Base-by-base conservation (phyloP, 2,329 filamentous ascomycete species). In the Calonectria leucothoes region DNA sequence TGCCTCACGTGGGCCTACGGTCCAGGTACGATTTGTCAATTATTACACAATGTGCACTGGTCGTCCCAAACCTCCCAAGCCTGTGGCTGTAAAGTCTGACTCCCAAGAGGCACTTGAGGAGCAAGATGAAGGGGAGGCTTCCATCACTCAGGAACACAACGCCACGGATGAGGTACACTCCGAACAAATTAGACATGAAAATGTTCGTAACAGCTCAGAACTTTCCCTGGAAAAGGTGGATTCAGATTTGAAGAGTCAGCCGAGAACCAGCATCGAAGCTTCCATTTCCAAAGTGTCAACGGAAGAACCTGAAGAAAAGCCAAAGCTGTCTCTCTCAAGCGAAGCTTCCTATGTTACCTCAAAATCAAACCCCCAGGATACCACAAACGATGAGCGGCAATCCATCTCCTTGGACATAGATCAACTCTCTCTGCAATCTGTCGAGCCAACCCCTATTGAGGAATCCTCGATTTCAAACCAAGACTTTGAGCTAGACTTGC, bases 31-130 rank as follows among this genome's bases (percentile, higher is more conserved):
- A 20, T 98, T 98, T 79, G 88, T 95, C 71, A 98, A 98, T 81
- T 98, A 98, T 82, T 98, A 96, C 82, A 98, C 95, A 1, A 90
- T 94, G n/a, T 95, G 94, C 76, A 93, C 93, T 12, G 95, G 95
- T 4, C 88, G 91, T 72, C 88, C 89, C 2, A 95, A 94, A 77
- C 68, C 76, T 6, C 77, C 80, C 23, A 80, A 81, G 37, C 6
- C 66, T 8, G 71, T 66, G 1, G 69, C 73, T 8, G 70, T 69
- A 10, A 49, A 73, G 3, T 35, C 65, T 4, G 72, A 65, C 27
- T 52, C 49, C 7, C 29, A 37, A 27, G 71, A 69, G 1, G 73
- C 67, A 10, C 33, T 31, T 14, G 71, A 72, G 31, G 57, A 8
- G n/a, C 39, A 45, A 23, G 39, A 37, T 1, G 74, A 74, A 12